phyloP scores from a whole-genome alignment of 129 eudicot genomes.

The Rutidosis leptorrhynchoides region DNA sequence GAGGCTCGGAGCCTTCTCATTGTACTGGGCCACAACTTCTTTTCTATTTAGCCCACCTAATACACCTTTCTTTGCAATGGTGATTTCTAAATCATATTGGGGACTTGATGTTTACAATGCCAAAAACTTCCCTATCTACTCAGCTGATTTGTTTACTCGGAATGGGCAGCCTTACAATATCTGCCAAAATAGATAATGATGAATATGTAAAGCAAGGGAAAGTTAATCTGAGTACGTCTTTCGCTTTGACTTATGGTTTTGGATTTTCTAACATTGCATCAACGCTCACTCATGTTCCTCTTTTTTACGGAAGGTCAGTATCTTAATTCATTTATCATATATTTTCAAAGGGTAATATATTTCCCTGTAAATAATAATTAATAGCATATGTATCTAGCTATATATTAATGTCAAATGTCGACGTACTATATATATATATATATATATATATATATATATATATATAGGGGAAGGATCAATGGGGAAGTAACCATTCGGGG shows the following conservation, averaged over 20 bases:
- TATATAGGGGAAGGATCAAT: no score
- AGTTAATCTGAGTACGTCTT: constrained; percentile 53
- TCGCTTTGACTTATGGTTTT: constrained; percentile 61
- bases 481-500: no score
- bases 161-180: constrained; percentile 51
- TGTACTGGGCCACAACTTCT: constrained; percentile 70
- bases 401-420: not conserved
- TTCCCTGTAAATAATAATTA: constrained; percentile 33
- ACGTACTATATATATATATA: no score
- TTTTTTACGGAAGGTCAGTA: constrained; percentile 79
- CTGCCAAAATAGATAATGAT: constrained; percentile 31
- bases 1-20: constrained; percentile 52
- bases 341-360: constrained; percentile 45
- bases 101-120: constrained; percentile 56
- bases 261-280: constrained; percentile 73
- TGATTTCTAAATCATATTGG: constrained; percentile 62
- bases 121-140: constrained; percentile 48
- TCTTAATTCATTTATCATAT: constrained; percentile 34
- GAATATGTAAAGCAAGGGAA: constrained; percentile 50
- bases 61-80: constrained; percentile 65
- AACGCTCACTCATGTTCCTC: constrained; percentile 56
- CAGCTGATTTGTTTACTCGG: constrained; percentile 40
- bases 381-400: not conserved
- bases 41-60: constrained; percentile 60
- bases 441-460: no score